Evolutionary conservation across 768 basidiomycete genomes (phyloP).

Genomic region (Gyrodon lividus): DNA sequence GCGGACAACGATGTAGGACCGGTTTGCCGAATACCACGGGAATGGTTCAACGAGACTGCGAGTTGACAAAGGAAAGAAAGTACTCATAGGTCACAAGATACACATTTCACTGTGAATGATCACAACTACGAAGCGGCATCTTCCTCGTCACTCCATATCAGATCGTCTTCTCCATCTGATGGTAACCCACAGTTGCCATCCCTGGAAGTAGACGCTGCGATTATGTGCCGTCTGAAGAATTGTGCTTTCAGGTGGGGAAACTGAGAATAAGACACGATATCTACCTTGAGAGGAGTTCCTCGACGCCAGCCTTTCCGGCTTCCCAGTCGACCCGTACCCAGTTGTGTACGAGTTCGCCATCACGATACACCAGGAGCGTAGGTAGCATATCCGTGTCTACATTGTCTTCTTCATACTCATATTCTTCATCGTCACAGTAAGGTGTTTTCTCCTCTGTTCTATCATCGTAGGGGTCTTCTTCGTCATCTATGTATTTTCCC

Average conservation of each 20-base stretch:
- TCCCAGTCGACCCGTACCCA: conserved; percentile 92
- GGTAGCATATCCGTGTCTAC: conserved; percentile 81
- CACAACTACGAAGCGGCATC: conserved; percentile 15
- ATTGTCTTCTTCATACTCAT: conserved; percentile 53
- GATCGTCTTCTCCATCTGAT: conserved; percentile 50
- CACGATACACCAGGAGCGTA: conserved; percentile 74
- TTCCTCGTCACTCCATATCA: conserved; percentile 54
- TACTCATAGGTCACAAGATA: background rate
- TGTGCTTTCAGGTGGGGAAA: background rate
- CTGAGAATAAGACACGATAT: background rate
- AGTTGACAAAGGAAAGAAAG: background rate
- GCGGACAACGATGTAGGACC: too few relatives aligned
- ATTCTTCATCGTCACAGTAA: conserved; percentile 40
- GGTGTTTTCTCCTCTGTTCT: conserved; percentile 29
- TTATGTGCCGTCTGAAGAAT: conserved; percentile 26
- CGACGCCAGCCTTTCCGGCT: conserved; percentile 62
- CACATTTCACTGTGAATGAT: background rate
- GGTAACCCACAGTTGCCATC: conserved; percentile 48
- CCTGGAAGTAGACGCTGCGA: conserved; percentile 16
- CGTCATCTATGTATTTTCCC: conserved; percentile 33
- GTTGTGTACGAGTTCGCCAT: conserved; percentile 80
- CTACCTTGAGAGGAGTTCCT: conserved; percentile 66
- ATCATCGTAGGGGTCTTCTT: conserved; percentile 49
- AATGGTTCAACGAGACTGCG: too few relatives aligned
- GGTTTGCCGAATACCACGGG: too few relatives aligned